Conservation (phyloP, 2,329 filamentous ascomycete species). For the Aureobasidium sp. region DNA sequence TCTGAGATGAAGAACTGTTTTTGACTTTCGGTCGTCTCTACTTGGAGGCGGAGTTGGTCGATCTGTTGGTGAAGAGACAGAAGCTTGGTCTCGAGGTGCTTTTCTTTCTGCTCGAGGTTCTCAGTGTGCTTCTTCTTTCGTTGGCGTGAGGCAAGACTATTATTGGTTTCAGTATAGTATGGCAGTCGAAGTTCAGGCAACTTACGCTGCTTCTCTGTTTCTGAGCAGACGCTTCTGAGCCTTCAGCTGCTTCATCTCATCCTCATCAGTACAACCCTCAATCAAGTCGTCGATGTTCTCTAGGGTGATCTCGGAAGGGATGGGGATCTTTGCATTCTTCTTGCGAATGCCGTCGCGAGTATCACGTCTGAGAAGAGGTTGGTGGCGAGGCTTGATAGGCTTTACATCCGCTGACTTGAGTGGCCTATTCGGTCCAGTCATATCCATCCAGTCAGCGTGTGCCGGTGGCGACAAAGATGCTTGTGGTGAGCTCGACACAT, state of each 20-base stretch:
- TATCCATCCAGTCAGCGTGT: constrained; percentile 50
- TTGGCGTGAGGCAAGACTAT: constrained; percentile 86
- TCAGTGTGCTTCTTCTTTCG: constrained; percentile 98
- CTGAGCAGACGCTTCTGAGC: constrained; percentile 91
- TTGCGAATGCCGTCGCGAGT: constrained; percentile 79
- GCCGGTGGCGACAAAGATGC: constrained; percentile 55
- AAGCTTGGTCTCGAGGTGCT: constrained; percentile 72
- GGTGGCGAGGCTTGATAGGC: constrained; percentile 40
- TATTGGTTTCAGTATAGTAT: constrained; percentile 16
- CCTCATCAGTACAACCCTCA: constrained; percentile 75
- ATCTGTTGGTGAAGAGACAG: constrained; percentile 72
- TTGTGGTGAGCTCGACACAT: constrained; percentile 43
- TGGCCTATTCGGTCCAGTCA: constrained; percentile 40
- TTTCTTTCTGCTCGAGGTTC: constrained; percentile 93
- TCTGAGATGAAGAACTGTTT: constrained; percentile 51
- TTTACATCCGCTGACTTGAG: constrained; percentile 32
- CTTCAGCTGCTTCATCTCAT: constrained; percentile 96
- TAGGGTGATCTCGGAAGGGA: constrained; percentile 85
- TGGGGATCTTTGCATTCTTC: constrained; percentile 98
- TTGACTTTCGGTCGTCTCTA: constrained; percentile 24
- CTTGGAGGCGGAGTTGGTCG: constrained; percentile 53
- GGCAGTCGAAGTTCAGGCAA: constrained; percentile 19
- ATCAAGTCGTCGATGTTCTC: constrained; percentile 94
- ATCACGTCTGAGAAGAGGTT: constrained; percentile 56
- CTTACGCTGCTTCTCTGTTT: constrained; percentile 92